Base-by-base conservation (phyloP, 2,329 filamentous ascomycete genomes). In the Fusarium sp. region DNA sequence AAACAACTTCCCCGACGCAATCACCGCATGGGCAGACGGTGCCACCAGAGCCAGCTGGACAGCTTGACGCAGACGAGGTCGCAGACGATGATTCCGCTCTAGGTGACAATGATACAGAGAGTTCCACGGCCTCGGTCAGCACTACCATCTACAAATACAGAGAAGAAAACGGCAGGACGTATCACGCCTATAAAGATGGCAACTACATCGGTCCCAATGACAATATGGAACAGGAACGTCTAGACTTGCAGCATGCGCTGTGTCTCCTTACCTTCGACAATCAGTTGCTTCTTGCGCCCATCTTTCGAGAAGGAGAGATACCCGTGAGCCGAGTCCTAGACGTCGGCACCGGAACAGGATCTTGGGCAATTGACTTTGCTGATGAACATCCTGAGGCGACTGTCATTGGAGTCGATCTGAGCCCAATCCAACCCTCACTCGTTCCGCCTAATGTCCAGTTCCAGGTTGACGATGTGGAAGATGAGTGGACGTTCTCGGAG, bases 341-440 rank as follows among this genome's bases (percentile, higher is more conserved):
- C n/a, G 42, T 63, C 1, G 74, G 74, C 2, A 76, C 74, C 0
- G 72, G 74, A 8, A 75, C 70, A 6, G 73, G 73, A 4, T 63
- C 69, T 7, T 76, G 74, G 73, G 65, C 73, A 5, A 71, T 74
- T 23, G 72, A 75, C 10, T 76, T 74, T 42, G 69, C 54, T 8
- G 67, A 72, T 11, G 64, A 72, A 39, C 57, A 70, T 12, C 67
- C 67, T 8, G 52, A 66, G 10, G 43, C 64, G 0, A 24, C 44
- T 21, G 54, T 74, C 16, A 57, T 71, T 0, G 69, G 72, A 4
- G 52, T 74, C 13, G 71, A 74, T 13, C 41, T 74, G 11, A 67
- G 60, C 20, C 71, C 69, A 7, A 68, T 73, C 6, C 71, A 74
- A 28, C 67, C 71, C 10, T 28, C 18, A 13, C 48, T 55, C 46